These are phyloP conservation scores for Erythrophleum fordii DNA, from an alignment of 306 rosid species.

Conservation along the genomic window DNA sequence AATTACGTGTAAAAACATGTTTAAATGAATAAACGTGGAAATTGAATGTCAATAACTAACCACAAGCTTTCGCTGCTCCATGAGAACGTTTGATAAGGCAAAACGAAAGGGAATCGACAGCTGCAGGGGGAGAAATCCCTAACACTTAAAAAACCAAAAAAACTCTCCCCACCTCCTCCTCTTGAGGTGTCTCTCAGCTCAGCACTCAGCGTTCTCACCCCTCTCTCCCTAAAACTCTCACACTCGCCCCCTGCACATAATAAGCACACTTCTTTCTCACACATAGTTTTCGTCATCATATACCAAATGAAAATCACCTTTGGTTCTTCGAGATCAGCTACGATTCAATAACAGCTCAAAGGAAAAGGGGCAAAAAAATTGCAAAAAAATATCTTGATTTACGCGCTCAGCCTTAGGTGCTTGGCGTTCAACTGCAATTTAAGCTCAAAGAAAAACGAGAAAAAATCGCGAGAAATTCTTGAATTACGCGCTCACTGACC, in stretches of 20 bases:
- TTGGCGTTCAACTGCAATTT: conserved; percentile 31
- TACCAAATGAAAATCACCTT: conserved; percentile 70
- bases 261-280: conserved; percentile 92
- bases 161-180: conserved; percentile 53
- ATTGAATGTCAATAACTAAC: conserved; percentile 48
- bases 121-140: conserved; percentile 47
- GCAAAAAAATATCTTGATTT: conserved; percentile 39
- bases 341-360: conserved; percentile 38
- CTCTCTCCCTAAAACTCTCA: conserved; percentile 82
- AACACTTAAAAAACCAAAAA: conserved; percentile 40
- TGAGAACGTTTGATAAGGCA: conserved; percentile 32
- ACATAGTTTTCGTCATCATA: conserved; percentile 53
- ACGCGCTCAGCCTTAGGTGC: conserved; percentile 46
- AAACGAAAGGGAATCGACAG: conserved; percentile 35
- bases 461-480: conserved; percentile 30
- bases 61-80: conserved; percentile 96
- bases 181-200: conserved; percentile 43
- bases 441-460: conserved; percentile 27
- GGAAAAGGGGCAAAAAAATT: conserved; percentile 22
- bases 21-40: not conserved
- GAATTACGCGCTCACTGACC: conserved; percentile 81
- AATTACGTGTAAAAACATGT: not conserved
- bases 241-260: conserved; percentile 92
- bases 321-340: conserved; percentile 28
- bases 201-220: conserved; percentile 60